Evolutionary conservation across 495 filamentous ascomycete genomes (phyloP), one percentile per base, ranked within the genome.

Genomic region (Staphylotrichum longicolle): DNA sequence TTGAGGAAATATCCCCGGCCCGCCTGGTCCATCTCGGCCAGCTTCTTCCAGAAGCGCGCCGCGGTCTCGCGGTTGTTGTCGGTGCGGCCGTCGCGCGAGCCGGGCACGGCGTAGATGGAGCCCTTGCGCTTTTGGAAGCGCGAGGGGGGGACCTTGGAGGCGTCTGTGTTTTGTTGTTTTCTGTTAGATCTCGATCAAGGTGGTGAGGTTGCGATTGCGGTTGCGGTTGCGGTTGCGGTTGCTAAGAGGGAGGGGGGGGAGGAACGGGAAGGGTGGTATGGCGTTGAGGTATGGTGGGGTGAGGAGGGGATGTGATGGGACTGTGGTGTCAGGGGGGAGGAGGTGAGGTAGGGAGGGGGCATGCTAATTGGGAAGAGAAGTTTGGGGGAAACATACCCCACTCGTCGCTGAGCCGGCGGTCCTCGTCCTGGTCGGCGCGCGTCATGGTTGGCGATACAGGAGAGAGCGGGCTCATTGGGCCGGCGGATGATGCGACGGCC

Each of bases 71-170:
- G 72, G 70, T 81, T 79, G 54, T 69, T 72, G 66, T 82, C 80
- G 42, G 84, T 69, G 66, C 85, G 83, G 41, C 80, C 82, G 68
- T 86, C 84, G 53, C 84, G 77, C 32, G 79, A 82, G 59, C 67
- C 66, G 12, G 81, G 84, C 30, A 83, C 85, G 47, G 82, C 80
- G 72, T 82, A 85, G 74, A 86, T 83, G 68, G 80, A 83, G 55
- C 84, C 84, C 72, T 86, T 81, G 69, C 81, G 77, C 75, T 84
- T 83, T 67, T 86, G 84, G 76, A 87, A 87, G 41, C 81, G 80
- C 54, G 75, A 80, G 32, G 84, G 84, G 5, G 80, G 81, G 4
- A 84, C 83, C 71, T 86, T 86, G 63, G 80, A 76, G 32, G 83
- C 83, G 68, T 86, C 81, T 83, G 50, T 27, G 3, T 20, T 34